Evolutionary conservation across 345 rosid genomes (phyloP), one percentile per base, ranked within the genome.

Genomic region (Populus pruinosa): DNA sequence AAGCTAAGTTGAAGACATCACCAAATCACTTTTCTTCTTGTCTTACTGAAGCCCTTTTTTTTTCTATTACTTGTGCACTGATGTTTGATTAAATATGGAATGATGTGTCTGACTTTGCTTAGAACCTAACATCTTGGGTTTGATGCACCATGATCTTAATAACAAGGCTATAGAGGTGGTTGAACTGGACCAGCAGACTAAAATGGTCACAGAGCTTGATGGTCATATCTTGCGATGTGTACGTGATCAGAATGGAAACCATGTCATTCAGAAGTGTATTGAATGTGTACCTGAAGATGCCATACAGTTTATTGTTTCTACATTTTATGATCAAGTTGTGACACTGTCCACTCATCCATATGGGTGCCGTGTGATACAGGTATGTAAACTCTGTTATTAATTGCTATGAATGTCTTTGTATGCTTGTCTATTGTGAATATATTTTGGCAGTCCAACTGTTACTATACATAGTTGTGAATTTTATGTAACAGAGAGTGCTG

Each of bases 281-380:
- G 98, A 94, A 81, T 91, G 98, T 74, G 85, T 94, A 33, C 98
- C 98, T 70, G 98, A 93, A 85, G 97, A 90, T 59, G 87, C 90
- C 27, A 93, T 94, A 71, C 87, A 90, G 69, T 94, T 93, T 74
- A 89, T 94, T 73, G 88, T 94, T 66, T 84, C 88, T 6, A 93
- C 94, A 74, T 94, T 94, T 87, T 93, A 90, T 78, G 97, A 94
- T 82, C 97, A 93, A 82, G 95, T 93, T 80, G 92, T 93, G 80
- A 86, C 87, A 16, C 86, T 94, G 63, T 93, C 98, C 53, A 89
- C 93, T 70, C 98, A 94, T 82, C 97, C 98, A 59, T 94, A 94
- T 20, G 98, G 98, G n/a, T 94, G 98, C 75, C 97, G 98, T 39
- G 98, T 94, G 79, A 89, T 94, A 77, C 98, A 94, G 98, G 98